phyloP scores from a whole-genome alignment of 208 protist species.

The Leishmania guyanensis region DNA sequence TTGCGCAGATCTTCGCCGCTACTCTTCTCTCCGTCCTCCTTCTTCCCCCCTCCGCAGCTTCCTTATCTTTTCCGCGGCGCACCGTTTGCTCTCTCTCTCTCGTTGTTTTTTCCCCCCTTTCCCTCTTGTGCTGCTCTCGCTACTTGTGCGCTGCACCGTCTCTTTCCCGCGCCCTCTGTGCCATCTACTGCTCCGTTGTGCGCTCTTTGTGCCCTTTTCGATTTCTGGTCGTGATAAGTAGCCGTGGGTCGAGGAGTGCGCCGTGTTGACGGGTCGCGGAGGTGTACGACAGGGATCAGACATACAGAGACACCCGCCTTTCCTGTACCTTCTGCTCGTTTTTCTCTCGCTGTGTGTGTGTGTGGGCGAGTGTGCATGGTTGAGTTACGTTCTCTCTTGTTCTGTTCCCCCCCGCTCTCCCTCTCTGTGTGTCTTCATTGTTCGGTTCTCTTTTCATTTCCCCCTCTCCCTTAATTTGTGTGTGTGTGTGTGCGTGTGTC shows the following conservation, averaged over 20 bases:
- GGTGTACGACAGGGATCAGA: not conserved
- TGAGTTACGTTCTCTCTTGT: not conserved
- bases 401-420: not conserved
- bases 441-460: not conserved
- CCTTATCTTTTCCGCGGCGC: not conserved
- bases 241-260: not conserved
- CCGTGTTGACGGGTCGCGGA: not conserved
- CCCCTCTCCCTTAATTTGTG: not conserved
- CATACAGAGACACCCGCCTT: not conserved
- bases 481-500: too few species aligned
- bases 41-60: not conserved
- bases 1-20: not conserved
- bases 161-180: not conserved
- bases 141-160: not conserved
- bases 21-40: not conserved
- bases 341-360: slow-evolving; percentile 2
- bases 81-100: not conserved
- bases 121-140: not conserved
- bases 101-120: not conserved
- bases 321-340: not conserved
- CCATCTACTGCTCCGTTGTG: not conserved
- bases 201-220: not conserved
- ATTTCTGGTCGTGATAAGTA: not conserved
- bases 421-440: not conserved
- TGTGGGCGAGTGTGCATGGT: slow-evolving; percentile 7